Base-by-base conservation (phyloP, 306 rosid genomes). In the Quercus rubra region DNA sequence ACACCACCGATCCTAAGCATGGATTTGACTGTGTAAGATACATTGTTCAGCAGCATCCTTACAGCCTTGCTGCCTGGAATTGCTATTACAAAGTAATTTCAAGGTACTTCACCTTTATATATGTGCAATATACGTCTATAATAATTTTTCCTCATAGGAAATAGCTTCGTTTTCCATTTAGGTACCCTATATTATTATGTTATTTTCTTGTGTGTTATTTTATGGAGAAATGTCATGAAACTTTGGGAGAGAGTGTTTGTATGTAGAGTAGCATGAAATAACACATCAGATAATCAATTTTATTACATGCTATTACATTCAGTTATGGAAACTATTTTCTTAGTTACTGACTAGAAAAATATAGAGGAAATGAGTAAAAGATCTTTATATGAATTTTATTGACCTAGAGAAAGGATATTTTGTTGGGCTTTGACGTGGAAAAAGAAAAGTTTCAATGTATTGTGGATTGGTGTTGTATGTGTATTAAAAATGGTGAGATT, bases 41-140 rank as follows among this genome's bases (percentile, higher is more conserved):
- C 84, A 87, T 90, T 86, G 99, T 92, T 61, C 88, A 82, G 75
- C 97, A 87, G 85, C 87, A 94, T 83, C 91, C 97, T 18, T 86
- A 92, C 84, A 91, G 95, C 86, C 63, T 81, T 76, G 91, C 97
- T 46, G 92, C 97, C 82, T 94, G 97, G 99, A 94, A 94, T 81
- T 94, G 97, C 90, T 94, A 94, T 81, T 88, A 91, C 91, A 92
- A 90, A 90, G 99, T 94, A 76, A 90, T 87, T 74, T 90, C 94
- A 20, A 89, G 97, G 96, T 93, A 80, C 18, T 13, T 14, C 21
- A 66, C 49, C 49, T 66, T 17, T 33, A 17, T 11, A 75, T 19
- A 75, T 46, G 49, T 52, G 80, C 55, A 18, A 66, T 30, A 17
- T 66, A 31, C 3, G 25, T 66, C 31, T 5, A 18, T 66, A 31